These are phyloP conservation scores for Rosa chinensis DNA, from an alignment of 306 rosid genomes.

Conservation along the genomic window DNA sequence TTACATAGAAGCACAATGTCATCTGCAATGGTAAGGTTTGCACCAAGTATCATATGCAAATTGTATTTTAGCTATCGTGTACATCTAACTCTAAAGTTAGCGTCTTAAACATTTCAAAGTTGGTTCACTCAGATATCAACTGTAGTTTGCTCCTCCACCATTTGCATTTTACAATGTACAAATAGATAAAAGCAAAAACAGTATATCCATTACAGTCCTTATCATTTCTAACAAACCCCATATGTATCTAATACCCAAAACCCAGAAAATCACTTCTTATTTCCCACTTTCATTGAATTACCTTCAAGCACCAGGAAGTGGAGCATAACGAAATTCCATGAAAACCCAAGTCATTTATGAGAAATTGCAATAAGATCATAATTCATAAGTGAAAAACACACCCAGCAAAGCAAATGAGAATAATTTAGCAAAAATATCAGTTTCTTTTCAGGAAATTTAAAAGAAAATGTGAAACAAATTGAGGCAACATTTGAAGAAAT, in stretches of 20 bases:
- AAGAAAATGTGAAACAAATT: not conserved
- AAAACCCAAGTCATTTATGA: conserved; percentile 6
- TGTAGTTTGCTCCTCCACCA: not conserved
- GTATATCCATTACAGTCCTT: not conserved
- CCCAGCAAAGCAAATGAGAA: not conserved
- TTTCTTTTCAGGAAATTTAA: not conserved
- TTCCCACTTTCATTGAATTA: not conserved
- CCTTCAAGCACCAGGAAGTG: not conserved
- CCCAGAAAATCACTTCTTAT: not conserved
- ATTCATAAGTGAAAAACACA: not conserved
- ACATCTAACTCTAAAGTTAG: conserved; percentile 6
- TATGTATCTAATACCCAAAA: not conserved
- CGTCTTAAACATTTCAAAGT: not conserved
- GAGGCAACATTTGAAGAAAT: not conserved
- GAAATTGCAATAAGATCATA: not conserved
- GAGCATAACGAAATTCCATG: conserved; percentile 7
- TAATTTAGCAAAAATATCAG: not conserved
- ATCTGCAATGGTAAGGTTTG: conserved; percentile 2
- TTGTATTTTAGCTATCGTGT: not conserved
- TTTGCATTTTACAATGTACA: not conserved
- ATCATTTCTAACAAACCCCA: not conserved
- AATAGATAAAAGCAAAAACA: not conserved
- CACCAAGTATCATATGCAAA: not conserved
- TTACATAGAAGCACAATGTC: not conserved
- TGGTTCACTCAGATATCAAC: not conserved